Evolutionary conservation across 495 filamentous ascomycete genomes (phyloP).

Genomic region (Amorphotheca resinae): DNA sequence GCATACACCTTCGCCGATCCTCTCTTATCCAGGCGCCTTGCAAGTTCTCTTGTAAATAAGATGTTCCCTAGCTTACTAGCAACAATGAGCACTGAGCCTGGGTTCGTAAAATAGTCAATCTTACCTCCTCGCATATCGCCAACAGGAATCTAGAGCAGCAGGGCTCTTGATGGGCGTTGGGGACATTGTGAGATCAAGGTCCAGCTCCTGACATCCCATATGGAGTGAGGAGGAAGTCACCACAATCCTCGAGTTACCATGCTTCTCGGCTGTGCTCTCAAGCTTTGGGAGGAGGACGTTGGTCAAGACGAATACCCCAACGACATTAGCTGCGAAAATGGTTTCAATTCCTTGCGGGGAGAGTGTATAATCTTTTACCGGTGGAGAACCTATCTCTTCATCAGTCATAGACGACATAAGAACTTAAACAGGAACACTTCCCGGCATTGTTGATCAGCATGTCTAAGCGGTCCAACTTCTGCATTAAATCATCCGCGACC

Average conservation of each 20-base stretch:
- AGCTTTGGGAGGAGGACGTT: not conserved
- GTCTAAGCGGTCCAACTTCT: not conserved
- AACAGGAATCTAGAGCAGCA: not conserved
- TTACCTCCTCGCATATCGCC: conserved; percentile 1
- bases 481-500: not conserved
- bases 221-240: not conserved
- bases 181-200: not conserved
- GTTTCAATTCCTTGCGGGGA: not conserved
- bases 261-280: not conserved
- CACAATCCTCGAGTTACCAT: not conserved
- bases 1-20: not conserved
- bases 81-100: not conserved
- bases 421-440: not conserved
- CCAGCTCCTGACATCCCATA: not conserved
- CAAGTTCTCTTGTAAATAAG: not conserved
- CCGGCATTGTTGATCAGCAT: conserved; percentile 19
- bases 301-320: not conserved
- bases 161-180: not conserved
- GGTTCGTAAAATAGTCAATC: not conserved
- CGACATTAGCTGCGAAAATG: not conserved
- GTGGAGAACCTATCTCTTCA: not conserved
- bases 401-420: not conserved
- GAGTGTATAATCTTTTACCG: not conserved
- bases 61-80: not conserved
- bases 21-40: not conserved